Evolutionary conservation across 768 basidiomycete species (phyloP), one percentile per base, ranked within the genome.

Genomic region (Amanita exitialis): DNA sequence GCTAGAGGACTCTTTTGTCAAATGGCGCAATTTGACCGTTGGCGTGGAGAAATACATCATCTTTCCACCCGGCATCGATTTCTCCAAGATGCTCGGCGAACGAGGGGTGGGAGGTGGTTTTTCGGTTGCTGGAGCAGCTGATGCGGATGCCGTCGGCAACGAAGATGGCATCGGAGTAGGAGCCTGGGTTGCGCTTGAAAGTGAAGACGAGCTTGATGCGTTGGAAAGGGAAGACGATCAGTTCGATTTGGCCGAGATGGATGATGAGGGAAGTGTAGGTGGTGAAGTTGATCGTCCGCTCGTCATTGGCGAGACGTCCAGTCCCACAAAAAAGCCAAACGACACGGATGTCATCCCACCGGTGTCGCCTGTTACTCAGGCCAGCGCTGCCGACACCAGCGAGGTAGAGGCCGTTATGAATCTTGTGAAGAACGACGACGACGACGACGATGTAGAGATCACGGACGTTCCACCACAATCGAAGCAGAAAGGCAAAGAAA

Each of bases 1-100:
- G 90, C 72, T 96, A 3, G 93, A 96, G 60, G 90, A 93, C 54
- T 94, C 90, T 61, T 87, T 93, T 60, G 66, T 80, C 18, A 74
- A 80, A 47, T 96, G 93, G 92, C 75, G 76, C 43, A 73, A 75
- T 30, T 69, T 88, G 52, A 82, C 83, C 0, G 74, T 78, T 10
- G 82, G 76, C 0, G 64, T 73, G 15, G 78, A 80, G 45, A 83
- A 82, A 51, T 91, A 90, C 64, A 78, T 82, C 53, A 59, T 71
- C 23, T 90, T 86, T 55, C 82, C 86, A 0, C 70, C 73, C 0
- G 82, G 82, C 9, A 64, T 86, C 38, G 82, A 91, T 61, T 88
- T 86, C 60, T 71, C 70, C 34, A 57, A 57, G 21, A 52, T 70
- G 34, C 60, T 79, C 1, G 76, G 73, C 2, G 68, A 72, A 49